Evolutionary conservation across 306 rosid species (phyloP).

Genomic region (Castanea mollissima): DNA sequence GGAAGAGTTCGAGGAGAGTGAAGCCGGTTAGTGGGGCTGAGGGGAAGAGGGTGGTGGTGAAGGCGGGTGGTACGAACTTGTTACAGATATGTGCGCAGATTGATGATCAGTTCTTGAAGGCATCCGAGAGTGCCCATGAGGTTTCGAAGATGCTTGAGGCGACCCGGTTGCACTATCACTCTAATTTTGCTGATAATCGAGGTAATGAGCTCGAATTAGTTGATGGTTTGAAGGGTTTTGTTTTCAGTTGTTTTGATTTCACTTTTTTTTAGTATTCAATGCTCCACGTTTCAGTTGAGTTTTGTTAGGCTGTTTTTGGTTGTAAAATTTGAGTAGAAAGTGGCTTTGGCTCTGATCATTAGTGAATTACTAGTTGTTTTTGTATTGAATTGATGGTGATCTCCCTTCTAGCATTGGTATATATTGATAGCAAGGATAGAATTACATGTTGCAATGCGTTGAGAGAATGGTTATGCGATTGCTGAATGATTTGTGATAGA

Average conservation of each 20-base stretch:
- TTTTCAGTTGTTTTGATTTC: conserved; percentile 15
- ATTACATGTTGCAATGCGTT: not conserved
- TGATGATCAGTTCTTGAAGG: conserved; percentile 86
- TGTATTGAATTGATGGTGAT: not conserved
- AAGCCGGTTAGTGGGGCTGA: conserved; percentile 48
- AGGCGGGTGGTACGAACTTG: conserved; percentile 33
- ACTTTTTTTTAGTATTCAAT: not conserved
- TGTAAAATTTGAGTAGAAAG: not conserved
- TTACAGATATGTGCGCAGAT: conserved; percentile 46
- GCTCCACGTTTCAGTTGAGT: not conserved
- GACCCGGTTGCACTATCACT: conserved; percentile 85
- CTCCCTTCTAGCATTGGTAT: not conserved
- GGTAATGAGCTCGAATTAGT: conserved; percentile 37
- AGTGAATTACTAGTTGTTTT: not conserved
- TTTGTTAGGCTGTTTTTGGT: not conserved
- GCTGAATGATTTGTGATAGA: not conserved
- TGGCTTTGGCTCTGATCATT: not conserved
- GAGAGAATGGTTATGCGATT: not conserved
- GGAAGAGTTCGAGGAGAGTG: conserved; percentile 40
- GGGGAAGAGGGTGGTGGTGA: conserved; percentile 42
- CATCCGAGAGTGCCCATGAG: conserved; percentile 84
- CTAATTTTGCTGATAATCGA: conserved; percentile 94
- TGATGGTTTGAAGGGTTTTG: conserved; percentile 6
- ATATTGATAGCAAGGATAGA: not conserved
- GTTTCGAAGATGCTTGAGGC: conserved; percentile 98